Evolutionary conservation across 169 alveolate species (phyloP).

Genomic region (Blepharisma undulans): DNA sequence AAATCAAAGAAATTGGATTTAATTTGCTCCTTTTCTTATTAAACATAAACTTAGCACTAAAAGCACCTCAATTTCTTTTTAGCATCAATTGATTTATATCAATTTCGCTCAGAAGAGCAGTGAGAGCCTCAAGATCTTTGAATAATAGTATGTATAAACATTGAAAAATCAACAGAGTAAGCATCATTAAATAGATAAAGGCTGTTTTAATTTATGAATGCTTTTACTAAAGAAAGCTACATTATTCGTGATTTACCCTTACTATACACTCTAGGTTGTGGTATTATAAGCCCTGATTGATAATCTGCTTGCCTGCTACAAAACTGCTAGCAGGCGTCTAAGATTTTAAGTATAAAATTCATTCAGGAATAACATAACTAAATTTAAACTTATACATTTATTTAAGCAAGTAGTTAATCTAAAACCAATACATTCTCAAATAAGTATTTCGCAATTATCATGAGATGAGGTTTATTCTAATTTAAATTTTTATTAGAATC

Average conservation of each 20-base stretch:
- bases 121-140: neutral
- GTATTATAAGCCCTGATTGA: neutral
- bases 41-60: neutral
- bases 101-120: constrained; percentile 19
- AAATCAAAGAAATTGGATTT: constrained; percentile 26
- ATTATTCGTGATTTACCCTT: constrained; percentile 25
- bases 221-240: neutral
- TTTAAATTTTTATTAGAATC: too few species aligned
- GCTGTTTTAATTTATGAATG: constrained; percentile 9
- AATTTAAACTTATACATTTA: too few species aligned
- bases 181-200: neutral
- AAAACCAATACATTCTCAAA: too few species aligned
- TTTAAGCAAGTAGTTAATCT: too few species aligned
- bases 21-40: constrained; percentile 5
- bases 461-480: too few species aligned
- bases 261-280: neutral
- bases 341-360: too few species aligned
- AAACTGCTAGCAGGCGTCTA: too few species aligned
- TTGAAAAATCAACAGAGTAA: neutral
- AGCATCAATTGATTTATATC: neutral
- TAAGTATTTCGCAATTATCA: too few species aligned
- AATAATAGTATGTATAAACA: neutral
- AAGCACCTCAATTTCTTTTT: neutral
- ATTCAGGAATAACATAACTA: too few species aligned
- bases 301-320: too few species aligned